Evolutionary conservation across 148 eudicot genomes (phyloP).

Genomic region (Rhododendron mucronatum): DNA sequence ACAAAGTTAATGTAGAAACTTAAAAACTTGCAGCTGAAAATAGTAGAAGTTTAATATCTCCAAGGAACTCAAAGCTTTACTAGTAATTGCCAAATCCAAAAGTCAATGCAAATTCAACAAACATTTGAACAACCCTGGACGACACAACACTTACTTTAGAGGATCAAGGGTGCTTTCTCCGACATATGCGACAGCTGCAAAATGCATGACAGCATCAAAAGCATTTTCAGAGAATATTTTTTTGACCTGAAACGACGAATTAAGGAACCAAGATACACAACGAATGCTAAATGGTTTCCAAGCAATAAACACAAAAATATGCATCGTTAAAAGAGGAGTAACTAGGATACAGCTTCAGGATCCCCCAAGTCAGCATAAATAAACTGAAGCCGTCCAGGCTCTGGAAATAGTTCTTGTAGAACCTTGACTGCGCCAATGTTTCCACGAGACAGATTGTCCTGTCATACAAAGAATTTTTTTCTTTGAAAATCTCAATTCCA

Average conservation of each 20-base stretch:
- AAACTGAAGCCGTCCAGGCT: slow-evolving; percentile 81
- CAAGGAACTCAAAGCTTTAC: not conserved
- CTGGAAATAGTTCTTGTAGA: slow-evolving; percentile 71
- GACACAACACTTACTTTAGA: slow-evolving; percentile 49
- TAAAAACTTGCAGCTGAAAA: not conserved
- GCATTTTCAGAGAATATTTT: slow-evolving; percentile 85
- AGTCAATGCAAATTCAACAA: not conserved
- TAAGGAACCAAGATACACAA: slow-evolving; percentile 31
- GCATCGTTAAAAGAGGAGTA: not conserved
- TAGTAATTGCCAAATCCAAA: not conserved
- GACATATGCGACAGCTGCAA: slow-evolving; percentile 96
- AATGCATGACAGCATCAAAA: slow-evolving; percentile 95
- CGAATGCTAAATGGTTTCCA: not conserved
- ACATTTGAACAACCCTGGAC: not conserved
- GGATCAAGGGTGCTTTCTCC: slow-evolving; percentile 97
- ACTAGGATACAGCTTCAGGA: slow-evolving; percentile 64
- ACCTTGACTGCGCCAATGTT: slow-evolving; percentile 79
- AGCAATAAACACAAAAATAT: not conserved
- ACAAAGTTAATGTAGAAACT: not conserved
- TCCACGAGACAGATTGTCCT: slow-evolving; percentile 96
- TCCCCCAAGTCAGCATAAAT: slow-evolving; percentile 87
- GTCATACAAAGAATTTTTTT: slow-evolving; percentile 4
- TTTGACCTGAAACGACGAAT: slow-evolving; percentile 43
- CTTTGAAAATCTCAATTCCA: slow-evolving; percentile 1
- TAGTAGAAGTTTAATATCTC: not conserved